Conservation (phyloP, 2,329 filamentous ascomycete genomes). For the Pseudogymnoascus sp. region DNA sequence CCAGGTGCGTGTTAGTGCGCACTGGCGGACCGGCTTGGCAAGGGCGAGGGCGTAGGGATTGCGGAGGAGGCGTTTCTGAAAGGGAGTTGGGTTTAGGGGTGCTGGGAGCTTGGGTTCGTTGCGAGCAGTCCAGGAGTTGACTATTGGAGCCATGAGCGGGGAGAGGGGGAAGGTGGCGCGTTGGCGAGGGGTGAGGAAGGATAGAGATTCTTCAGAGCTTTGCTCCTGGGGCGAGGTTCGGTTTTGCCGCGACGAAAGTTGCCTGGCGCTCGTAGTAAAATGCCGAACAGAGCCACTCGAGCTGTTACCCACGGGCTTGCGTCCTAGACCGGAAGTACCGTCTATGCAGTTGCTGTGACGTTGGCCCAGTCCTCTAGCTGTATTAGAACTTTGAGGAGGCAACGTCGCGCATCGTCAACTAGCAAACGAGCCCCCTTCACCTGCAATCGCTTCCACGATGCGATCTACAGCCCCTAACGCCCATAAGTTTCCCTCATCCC, state of each 20-base stretch:
- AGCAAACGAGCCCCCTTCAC: slow-evolving; percentile 42
- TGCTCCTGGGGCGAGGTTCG: background rate
- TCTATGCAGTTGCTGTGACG: background rate
- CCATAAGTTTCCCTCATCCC: slow-evolving; percentile 59
- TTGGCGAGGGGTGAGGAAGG: background rate
- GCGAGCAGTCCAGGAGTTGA: slow-evolving; percentile 28
- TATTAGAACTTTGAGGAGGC: background rate
- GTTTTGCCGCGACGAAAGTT: background rate
- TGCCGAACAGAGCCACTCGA: background rate
- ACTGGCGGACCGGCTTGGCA: slow-evolving; percentile 50
- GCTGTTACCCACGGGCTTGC: background rate
- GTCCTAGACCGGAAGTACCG: background rate
- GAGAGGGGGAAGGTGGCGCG: slow-evolving; percentile 35
- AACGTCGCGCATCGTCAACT: slow-evolving; percentile 3
- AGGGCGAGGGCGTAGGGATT: slow-evolving; percentile 61
- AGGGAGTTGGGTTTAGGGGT: slow-evolving; percentile 29
- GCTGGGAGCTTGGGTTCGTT: slow-evolving; percentile 22
- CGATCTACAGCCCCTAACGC: slow-evolving; percentile 52
- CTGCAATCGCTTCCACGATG: slow-evolving; percentile 44
- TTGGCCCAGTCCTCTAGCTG: background rate
- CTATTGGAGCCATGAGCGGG: slow-evolving; percentile 37
- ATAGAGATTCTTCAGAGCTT: background rate
- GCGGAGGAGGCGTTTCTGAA: slow-evolving; percentile 49
- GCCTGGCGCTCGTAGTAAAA: background rate
- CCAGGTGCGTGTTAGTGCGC: slow-evolving; percentile 37